phyloP scores from a whole-genome alignment of 176 grass and related monocot genomes.

The Triticum aestivum region IWGSC_CS_RefSeq_v2.1 NC_057807.1:60242008-60242507 shows the following conservation, averaged over 20 bases:
- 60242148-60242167: conserved; percentile 20
- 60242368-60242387: conserved; percentile 76
- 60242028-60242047: conserved; percentile 59
- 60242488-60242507: conserved; percentile 86
- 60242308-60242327: not conserved
- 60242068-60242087: conserved; percentile 92
- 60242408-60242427: conserved; percentile 75
- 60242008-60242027: conserved; percentile 9
- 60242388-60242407: conserved; percentile 86
- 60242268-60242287: conserved; percentile 49
- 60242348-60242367: conserved; percentile 12
- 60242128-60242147: conserved; percentile 3
- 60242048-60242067: conserved; percentile 98
- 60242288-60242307: not conserved
- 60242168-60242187: conserved; percentile 39
- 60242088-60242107: conserved; percentile 56
- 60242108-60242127: conserved; percentile 27
- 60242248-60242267: conserved; percentile 61
- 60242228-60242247: conserved; percentile 80
- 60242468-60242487: conserved; percentile 94
- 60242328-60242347: not conserved
- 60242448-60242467: conserved; percentile 70
- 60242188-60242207: conserved; percentile 53
- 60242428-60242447: conserved; percentile 94
- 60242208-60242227: conserved; percentile 79